Conservation (phyloP, 805 yeast genomes). For the Candida nanaspora region DNA sequence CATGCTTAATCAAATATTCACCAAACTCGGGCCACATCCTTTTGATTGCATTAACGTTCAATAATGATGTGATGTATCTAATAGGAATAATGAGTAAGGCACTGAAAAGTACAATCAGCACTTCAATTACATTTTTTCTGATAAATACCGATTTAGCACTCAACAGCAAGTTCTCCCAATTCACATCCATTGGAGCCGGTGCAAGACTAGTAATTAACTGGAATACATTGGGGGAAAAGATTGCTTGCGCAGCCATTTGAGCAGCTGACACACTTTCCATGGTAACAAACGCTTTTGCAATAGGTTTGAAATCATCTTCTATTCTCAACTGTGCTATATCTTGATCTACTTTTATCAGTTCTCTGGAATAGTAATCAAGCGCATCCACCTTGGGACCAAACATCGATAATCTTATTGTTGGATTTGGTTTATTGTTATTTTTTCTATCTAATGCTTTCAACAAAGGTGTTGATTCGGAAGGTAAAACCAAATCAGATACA, state of each 20-base stretch:
- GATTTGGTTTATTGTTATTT: slow-evolving; percentile 9
- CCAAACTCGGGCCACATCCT: slow-evolving; percentile 57
- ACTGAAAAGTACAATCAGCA: slow-evolving; percentile 39
- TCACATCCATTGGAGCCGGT: slow-evolving; percentile 93
- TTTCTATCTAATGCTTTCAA: slow-evolving; percentile 12
- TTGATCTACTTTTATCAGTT: slow-evolving; percentile 30
- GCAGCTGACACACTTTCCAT: slow-evolving; percentile 94
- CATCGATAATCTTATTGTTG: slow-evolving; percentile 14
- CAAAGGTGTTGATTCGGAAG: slow-evolving; percentile 12
- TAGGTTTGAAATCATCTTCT: slow-evolving; percentile 31
- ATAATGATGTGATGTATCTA: slow-evolving; percentile 47
- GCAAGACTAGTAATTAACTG: slow-evolving; percentile 80
- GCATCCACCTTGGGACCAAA: slow-evolving; percentile 25
- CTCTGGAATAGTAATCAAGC: slow-evolving; percentile 27
- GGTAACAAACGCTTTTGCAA: slow-evolving; percentile 65
- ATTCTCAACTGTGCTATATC: slow-evolving; percentile 27
- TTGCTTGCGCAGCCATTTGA: slow-evolving; percentile 96
- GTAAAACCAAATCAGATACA: background rate
- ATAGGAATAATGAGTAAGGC: slow-evolving; percentile 48
- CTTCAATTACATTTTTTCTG: slow-evolving; percentile 24
- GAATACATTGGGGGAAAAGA: slow-evolving; percentile 82
- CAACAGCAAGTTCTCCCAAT: slow-evolving; percentile 58
- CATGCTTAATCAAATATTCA: slow-evolving; percentile 40
- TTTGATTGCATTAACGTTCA: slow-evolving; percentile 47
- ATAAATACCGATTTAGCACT: slow-evolving; percentile 30